Conservation (phyloP, 2,329 filamentous ascomycete species). For the Nothomitra cinnamomea region DNA sequence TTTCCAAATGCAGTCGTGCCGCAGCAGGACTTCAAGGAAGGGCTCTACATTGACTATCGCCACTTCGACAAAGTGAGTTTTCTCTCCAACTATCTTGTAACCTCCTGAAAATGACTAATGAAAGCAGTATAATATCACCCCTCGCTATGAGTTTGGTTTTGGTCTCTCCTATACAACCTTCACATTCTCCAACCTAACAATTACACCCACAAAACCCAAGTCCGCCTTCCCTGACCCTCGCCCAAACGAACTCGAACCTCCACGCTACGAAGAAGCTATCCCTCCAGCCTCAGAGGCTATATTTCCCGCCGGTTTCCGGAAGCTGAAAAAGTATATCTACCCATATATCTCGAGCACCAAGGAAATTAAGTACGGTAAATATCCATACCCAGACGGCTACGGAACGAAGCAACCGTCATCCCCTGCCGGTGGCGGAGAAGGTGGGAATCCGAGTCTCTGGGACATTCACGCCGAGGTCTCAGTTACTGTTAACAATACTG, state of each 20-base stretch:
- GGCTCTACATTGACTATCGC: constrained; percentile 77
- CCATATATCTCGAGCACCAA: constrained; percentile 43
- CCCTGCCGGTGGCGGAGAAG: constrained; percentile 50
- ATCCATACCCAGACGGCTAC: constrained; percentile 38
- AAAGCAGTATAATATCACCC: constrained; percentile 38
- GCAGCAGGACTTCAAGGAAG: constrained; percentile 70
- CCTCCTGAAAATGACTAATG: not conserved
- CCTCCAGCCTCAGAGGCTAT: constrained; percentile 39
- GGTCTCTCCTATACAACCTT: constrained; percentile 72
- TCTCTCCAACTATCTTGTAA: not conserved
- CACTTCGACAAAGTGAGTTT: constrained; percentile 53
- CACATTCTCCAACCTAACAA: constrained; percentile 35
- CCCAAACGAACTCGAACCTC: constrained; percentile 26
- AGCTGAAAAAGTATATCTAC: constrained; percentile 53
- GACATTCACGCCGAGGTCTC: constrained; percentile 34
- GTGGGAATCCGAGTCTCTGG: constrained; percentile 51
- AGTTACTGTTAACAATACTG: constrained; percentile 43
- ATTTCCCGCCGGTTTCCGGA: constrained; percentile 43
- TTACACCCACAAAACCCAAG: constrained; percentile 32
- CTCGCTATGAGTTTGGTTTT: constrained; percentile 74
- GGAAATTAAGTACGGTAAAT: constrained; percentile 24
- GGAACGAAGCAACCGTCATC: constrained; percentile 32
- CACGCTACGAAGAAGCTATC: constrained; percentile 35
- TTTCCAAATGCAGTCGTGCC: constrained; percentile 51
- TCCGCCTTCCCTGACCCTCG: constrained; percentile 27